These are phyloP conservation scores for Nannochloris sp. DNA, from an alignment of 139 green algal genomes.

Conservation along the genomic window DNA sequence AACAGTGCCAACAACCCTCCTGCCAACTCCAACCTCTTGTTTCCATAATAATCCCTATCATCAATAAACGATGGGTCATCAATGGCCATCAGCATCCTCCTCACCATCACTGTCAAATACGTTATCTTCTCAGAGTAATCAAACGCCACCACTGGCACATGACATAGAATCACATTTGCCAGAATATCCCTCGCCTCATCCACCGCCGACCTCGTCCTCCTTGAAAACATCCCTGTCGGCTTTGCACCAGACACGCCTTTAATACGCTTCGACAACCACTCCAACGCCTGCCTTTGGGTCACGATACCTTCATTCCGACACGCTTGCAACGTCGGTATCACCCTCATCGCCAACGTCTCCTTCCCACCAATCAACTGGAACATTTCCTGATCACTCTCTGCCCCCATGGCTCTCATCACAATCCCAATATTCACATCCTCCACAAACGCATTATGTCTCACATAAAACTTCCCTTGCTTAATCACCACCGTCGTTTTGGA, in stretches of 20 bases:
- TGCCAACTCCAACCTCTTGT: conserved; percentile 97
- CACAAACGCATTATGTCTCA: conserved; percentile 93
- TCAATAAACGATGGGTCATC: conserved; percentile 83
- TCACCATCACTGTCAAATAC: conserved; percentile 89
- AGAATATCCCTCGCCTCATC: conserved; percentile 95
- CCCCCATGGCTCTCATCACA: conserved; percentile 91
- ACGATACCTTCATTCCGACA: conserved; percentile 63
- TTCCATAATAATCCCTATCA: conserved; percentile 98
- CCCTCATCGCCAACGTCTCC: conserved; percentile 34
- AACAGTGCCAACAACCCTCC: conserved; percentile 90
- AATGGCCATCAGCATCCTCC: conserved; percentile 85
- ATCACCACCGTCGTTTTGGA: conserved; percentile 92
- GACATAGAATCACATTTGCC: conserved; percentile 84
- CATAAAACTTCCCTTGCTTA: conserved; percentile 73
- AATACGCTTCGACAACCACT: conserved; percentile 73
- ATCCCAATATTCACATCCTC: conserved; percentile 84
- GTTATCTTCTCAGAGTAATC: conserved; percentile 77
- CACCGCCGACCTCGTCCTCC: conserved; percentile 35
- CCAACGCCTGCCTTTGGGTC: conserved; percentile 84
- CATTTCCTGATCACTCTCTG: conserved; percentile 89
- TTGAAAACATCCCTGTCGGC: conserved; percentile 7
- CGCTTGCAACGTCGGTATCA: conserved; percentile 67
- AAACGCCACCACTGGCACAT: conserved; percentile 80
- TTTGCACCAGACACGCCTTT: conserved; percentile 33
- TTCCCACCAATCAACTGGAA: conserved; percentile 53